Percentiles rank a stretch among this genome's conserved stretches.
Evolutionary conservation across 768 basidiomycete species (phyloP).

Genomic region (Lentinula sp.): DNA sequence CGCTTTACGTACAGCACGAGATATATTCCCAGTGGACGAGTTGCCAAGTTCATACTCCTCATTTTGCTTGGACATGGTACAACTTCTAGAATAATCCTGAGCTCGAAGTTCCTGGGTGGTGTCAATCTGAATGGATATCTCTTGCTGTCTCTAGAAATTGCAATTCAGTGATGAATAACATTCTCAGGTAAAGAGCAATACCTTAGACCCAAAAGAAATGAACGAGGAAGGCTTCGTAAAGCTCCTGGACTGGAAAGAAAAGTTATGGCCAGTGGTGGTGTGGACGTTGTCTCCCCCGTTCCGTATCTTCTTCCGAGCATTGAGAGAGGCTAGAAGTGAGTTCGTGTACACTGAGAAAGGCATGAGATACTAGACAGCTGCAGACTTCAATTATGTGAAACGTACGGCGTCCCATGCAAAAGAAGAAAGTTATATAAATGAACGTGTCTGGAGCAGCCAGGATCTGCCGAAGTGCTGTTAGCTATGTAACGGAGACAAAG

Average conservation of each 20-base stretch:
- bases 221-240: slow-evolving; percentile 1
- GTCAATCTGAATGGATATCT: slow-evolving; percentile 30
- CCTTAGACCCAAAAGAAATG: slow-evolving; percentile 10
- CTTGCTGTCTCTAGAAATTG: slow-evolving; percentile 9
- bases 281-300: slow-evolving; percentile 25
- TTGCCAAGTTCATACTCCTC: not conserved
- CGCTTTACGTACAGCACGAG: not conserved
- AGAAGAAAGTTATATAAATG: slow-evolving; percentile 48
- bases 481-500: not conserved
- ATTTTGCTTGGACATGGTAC: not conserved
- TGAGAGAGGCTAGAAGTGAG: slow-evolving; percentile 46
- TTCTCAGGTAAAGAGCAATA: not conserved
- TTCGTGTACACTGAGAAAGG: slow-evolving; percentile 38
- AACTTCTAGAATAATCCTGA: not conserved
- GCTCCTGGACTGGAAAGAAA: slow-evolving; percentile 10
- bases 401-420: slow-evolving; percentile 43
- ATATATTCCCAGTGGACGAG: not conserved
- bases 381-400: slow-evolving; percentile 1
- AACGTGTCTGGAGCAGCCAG: slow-evolving; percentile 27
- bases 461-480: slow-evolving; percentile 28
- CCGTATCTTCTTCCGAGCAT: slow-evolving; percentile 34
- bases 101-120: slow-evolving; percentile 18
- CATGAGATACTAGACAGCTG: not conserved
- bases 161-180: not conserved
- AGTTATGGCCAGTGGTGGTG: slow-evolving; percentile 15